These are phyloP conservation scores for Achlya hypogyna DNA, from an alignment of 352 stramenopile species.

Conservation along the genomic window DNA sequence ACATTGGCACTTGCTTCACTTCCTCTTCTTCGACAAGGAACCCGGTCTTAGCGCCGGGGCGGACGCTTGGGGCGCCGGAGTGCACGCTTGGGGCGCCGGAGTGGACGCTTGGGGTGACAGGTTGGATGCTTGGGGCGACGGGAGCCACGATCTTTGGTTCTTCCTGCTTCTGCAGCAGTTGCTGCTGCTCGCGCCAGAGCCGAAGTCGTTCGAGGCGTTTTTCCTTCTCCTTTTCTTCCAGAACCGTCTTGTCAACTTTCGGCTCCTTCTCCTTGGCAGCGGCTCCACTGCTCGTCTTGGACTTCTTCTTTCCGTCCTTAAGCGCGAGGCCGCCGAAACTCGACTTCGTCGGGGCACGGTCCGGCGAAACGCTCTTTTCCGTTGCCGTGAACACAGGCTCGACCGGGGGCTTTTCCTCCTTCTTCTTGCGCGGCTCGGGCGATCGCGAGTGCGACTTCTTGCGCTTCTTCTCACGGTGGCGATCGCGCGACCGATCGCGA, in stretches of 20 bases:
- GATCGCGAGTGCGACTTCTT: constrained; percentile 2
- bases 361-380: not conserved
- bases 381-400: not conserved
- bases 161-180: constrained; percentile 38
- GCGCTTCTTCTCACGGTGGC: constrained; percentile 8
- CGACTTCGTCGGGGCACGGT: constrained; percentile 22
- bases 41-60: constrained; percentile 22
- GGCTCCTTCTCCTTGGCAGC: not conserved
- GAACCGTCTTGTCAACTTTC: constrained; percentile 2
- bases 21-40: constrained; percentile 63
- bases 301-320: constrained; percentile 28
- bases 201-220: constrained; percentile 39
- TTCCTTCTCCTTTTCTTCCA: constrained; percentile 31
- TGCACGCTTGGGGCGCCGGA: not conserved
- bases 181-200: constrained; percentile 48
- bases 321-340: constrained; percentile 64
- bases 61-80: not conserved
- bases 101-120: not conserved
- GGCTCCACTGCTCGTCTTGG: not conserved
- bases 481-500: not conserved
- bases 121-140: not conserved
- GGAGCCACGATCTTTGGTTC: not conserved
- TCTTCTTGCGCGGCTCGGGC: not conserved
- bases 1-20: constrained; percentile 49
- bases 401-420: not conserved